These are phyloP conservation scores for Ceratobasidium sp. DNA, from an alignment of 1,284 basidiomycete genomes.

Conservation along the genomic window DNA sequence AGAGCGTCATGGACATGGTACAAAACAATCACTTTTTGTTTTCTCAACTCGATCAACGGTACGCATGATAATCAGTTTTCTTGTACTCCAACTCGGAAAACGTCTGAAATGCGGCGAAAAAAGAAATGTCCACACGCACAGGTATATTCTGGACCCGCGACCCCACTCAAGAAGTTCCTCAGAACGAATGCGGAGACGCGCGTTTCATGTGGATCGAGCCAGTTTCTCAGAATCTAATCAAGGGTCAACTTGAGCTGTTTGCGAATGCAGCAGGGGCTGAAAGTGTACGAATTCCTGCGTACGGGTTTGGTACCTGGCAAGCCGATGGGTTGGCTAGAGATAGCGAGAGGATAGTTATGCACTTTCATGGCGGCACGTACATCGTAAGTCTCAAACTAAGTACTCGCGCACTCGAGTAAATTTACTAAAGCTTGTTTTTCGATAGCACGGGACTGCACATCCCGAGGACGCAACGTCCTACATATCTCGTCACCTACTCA, in stretches of 20 bases:
- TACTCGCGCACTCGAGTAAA: too few species aligned
- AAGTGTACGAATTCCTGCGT: conserved; percentile 66
- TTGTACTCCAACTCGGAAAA: neutral
- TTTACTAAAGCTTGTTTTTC: neutral
- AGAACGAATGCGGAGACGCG: conserved; percentile 14
- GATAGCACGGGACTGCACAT: conserved; percentile 42
- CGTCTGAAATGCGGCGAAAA: neutral
- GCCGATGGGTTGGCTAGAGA: conserved; percentile 12
- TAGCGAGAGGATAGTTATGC: conserved; percentile 42
- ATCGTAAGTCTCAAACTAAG: conserved; percentile 12
- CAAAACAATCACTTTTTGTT: neutral
- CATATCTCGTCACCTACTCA: conserved; percentile 23
- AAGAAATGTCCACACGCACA: conserved; percentile 14
- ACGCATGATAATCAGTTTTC: neutral
- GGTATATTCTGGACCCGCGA: conserved; percentile 7
- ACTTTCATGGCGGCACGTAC: conserved; percentile 43
- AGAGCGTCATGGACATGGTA: conserved; percentile 24
- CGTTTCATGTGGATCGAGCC: conserved; percentile 65
- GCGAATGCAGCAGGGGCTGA: conserved; percentile 61
- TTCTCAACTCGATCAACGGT: neutral
- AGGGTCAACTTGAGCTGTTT: conserved; percentile 63
- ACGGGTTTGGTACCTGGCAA: conserved; percentile 59
- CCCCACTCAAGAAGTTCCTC: conserved; percentile 28
- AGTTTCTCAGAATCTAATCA: conserved; percentile 62
- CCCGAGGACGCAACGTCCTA: conserved; percentile 33